Base-by-base conservation (phyloP, 2,329 filamentous ascomycete species). In the Trichoderma koningii region DNA sequence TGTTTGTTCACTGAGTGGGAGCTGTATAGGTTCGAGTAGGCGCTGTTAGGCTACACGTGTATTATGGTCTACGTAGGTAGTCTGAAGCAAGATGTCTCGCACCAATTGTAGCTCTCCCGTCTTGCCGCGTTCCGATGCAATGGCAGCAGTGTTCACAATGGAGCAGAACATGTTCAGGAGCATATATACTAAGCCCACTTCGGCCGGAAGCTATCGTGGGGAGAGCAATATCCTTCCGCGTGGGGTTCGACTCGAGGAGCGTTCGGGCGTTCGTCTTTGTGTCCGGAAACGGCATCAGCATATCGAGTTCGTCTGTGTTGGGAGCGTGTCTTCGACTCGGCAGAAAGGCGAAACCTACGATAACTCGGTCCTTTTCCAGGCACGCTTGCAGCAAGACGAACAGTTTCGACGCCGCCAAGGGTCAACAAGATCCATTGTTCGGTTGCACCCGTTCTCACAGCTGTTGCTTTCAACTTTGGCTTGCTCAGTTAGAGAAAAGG, bases 201-300 rank as follows among this genome's bases (percentile, higher is more conserved):
- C 17, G n/a, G 17, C 6, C n/a, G 9, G n/a, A 52, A 1, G 7
- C 12, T 5, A 34, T 34, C n/a, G 28, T 52, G 28, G n/a, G n/a
- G 26, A 14, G 34, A 17, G 2, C 34, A 5, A 38, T 38, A 52
- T 34, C n/a, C 7, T 30, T 52, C 28, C 26, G 50, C 28, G 28
- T 52, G 14, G 5, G 50, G 4, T 21, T 42, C 5, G 3, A 14
- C 19, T 21, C 5, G 38, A 51, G 45, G 1, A 10, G 45, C 21
- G 28, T 19, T 15, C 34, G 1, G 0, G 23, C 5, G 21, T 38
- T 44, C 2, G 7, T 21, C 9, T 10, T 4, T 23, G 15, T 48
- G 38, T 53, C 60, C 50, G 50, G n/a, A 63, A 63, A 38, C 60
- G 60, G 57, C 15, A 23, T 6, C 5, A 12, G 44, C 30, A 12